Evolutionary conservation across 495 filamentous ascomycete species (phyloP), one percentile per base, ranked within the genome.

Genomic region (Elasticomyces elasticus): DNA sequence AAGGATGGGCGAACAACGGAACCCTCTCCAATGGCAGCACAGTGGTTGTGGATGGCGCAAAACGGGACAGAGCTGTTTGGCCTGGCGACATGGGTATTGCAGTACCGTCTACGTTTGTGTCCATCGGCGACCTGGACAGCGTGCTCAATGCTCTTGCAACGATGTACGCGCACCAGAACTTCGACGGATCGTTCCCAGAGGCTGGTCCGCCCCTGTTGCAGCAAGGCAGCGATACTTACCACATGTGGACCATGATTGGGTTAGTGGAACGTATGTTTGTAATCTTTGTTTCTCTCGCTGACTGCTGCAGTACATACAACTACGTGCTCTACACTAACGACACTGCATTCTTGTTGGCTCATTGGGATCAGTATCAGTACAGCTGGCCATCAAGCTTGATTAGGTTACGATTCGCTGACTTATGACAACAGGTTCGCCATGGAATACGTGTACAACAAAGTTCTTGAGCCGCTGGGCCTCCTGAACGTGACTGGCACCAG

Each of bases 81-180:
- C 52, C 62, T 11, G 62, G 62, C 19, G 62, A 64, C 43, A 55
- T 62, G 54, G 59, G 48, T 22, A 55, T 64, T 27, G 54, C 59
- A 15, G 52, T 64, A 12, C 54, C 54, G 17, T 52, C 48, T 9
- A 55, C 43, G 9, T 53, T 61, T 40, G 47, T 57, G 69, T 80
- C 76, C 49, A 72, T 76, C 31, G 80, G 79, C 0, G 78, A 83
- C 65, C 60, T 81, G 19, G 74, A 78, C 38, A 79, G 77, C 47
- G 77, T 82, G 6, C 79, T 74, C 63, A 83, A 81, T 62, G 78
- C 79, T 4, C 59, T 83, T 43, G 74, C 79, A 59, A 70, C 75
- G 6, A 79, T 85, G 72, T 84, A 80, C 59, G 64, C 78, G 52
- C 69, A 75, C 38, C 78, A 82, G 64, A 67, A 67, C 43, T 30